Evolutionary conservation across 805 yeast genomes (phyloP).

Genomic region (Saturnispora sanitii): DNA sequence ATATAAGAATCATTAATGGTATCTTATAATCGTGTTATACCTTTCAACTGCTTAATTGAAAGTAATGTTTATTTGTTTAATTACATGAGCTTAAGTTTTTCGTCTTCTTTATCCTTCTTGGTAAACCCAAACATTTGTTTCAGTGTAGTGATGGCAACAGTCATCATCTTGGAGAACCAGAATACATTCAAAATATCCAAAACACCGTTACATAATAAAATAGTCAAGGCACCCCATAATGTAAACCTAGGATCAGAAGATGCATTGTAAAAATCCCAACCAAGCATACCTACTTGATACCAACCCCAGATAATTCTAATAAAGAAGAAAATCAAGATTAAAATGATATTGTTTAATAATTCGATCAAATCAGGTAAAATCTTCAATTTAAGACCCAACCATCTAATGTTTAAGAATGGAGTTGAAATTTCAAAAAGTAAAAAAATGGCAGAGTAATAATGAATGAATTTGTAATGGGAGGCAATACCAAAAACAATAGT

Average conservation of each 20-base stretch:
- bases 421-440: slow-evolving; percentile 30
- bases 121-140: slow-evolving; percentile 24
- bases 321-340: slow-evolving; percentile 27
- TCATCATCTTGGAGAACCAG: slow-evolving; percentile 31
- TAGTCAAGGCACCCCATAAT: slow-evolving; percentile 18
- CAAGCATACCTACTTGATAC: slow-evolving; percentile 26
- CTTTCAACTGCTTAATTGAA: too few species aligned
- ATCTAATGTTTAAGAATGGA: slow-evolving; percentile 29
- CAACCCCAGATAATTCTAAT: slow-evolving; percentile 31
- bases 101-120: slow-evolving; percentile 17
- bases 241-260: slow-evolving; percentile 24
- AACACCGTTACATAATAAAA: slow-evolving; percentile 25
- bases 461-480: slow-evolving; percentile 21
- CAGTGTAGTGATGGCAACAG: slow-evolving; percentile 28
- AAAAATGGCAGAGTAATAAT: slow-evolving; percentile 28
- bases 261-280: slow-evolving; percentile 21
- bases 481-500: slow-evolving; percentile 24
- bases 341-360: slow-evolving; percentile 26
- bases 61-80: background rate
- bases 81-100: slow-evolving; percentile 26
- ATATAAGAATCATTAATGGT: too few species aligned
- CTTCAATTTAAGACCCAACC: slow-evolving; percentile 29
- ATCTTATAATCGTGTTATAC: too few species aligned
- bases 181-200: slow-evolving; percentile 28
- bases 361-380: slow-evolving; percentile 22